Base-by-base conservation (phyloP, 176 grass and related monocot species). In the Elymus sibiricus region DNA sequence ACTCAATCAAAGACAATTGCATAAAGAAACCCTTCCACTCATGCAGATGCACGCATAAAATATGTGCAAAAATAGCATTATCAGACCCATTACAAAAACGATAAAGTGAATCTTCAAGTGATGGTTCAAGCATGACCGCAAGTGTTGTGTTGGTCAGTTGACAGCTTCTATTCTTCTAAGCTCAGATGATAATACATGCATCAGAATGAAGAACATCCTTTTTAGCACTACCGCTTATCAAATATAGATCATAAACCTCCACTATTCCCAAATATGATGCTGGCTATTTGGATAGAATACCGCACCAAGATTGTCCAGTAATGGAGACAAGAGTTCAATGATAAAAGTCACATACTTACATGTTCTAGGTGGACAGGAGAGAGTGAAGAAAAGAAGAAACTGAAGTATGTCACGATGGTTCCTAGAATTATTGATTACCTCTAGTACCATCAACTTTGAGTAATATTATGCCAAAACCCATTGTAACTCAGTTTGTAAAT, bases 241-340 rank as follows among this genome's bases (percentile, higher is more conserved):
- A 17, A 69, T 21, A 81, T 38, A 61, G 5, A 73, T 16, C 60
- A 83, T 22, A 62, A 86, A 69, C 62, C 26, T 44, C 60, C 38
- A 59, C 7, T 35, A 79, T 56, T 42, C 44, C 15, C 39, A 79
- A 74, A 43, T 35, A 73, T 34, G 24, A 84, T 73, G 34, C 7
- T 83, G 60, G 11, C 5, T 32, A 79, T 64, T 84, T 49, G 24
- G 42, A 88, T 17, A 73, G 42, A 73, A 42, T 56, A 85, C 34
- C 4, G 44, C 46, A 22, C 38, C 61, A 85, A 9, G 11, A 47
- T 60, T 70, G 7, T 53, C 78, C 10, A 82, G 62, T 63, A 63
- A 60, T 63, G 47, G 31, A 70, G 12, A 16, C 14, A 4, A 63
- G 28, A 64, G 24, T 22, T 82, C 70, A 69, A 66, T 51, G 49